Evolutionary conservation across 2,329 filamentous ascomycete species (phyloP), one percentile per base, ranked within the genome.

Genomic region (Ramichloridium luteum): DNA sequence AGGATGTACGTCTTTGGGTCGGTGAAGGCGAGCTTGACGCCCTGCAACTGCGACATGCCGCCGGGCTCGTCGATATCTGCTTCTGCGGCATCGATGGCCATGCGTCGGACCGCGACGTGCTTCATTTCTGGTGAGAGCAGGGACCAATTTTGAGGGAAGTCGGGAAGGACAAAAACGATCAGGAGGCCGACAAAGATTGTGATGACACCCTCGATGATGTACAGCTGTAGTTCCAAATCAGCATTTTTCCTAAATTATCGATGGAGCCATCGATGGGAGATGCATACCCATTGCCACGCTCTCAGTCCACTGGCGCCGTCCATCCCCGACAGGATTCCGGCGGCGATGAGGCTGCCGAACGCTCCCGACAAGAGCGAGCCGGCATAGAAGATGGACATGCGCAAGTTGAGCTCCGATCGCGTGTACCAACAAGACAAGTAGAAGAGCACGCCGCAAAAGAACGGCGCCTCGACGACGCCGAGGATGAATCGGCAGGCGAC

Each of bases 351-450:
- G 18, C 76, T 78, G 0, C 76, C 79, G 46, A 84, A 83, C 1
- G 79, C 78, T 4, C 77, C 77, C 1, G 74, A 77, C 13, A 84
- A 68, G 16, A 83, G 60, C 0, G 74, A 73, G 0, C 77, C 80
- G 0, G 74, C 72, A 51, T 80, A 80, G 5, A 81, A 62, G 13
- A 77, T 59, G 2, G 74, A 73, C 10, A 72, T 79, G 6, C 76
- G 65, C n/a, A 78, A 57, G 6, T 69, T 72, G 2, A 80, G 61
- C 50, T 80, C 79, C 40, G 73, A 72, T 27, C 77, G 66, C 0
- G 74, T 81, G 45, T 83, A 83, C 77, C 77, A 81, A 32, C 65
- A 62, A 3, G 60, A 65, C 1, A 80, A 61, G 42, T 72, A 78
- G 56, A 74, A 80, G 3, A 79, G 39, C 3, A 54, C 46, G 22